Conservation (phyloP, 768 basidiomycete species). For the Hygrocybe coccinea region DNA sequence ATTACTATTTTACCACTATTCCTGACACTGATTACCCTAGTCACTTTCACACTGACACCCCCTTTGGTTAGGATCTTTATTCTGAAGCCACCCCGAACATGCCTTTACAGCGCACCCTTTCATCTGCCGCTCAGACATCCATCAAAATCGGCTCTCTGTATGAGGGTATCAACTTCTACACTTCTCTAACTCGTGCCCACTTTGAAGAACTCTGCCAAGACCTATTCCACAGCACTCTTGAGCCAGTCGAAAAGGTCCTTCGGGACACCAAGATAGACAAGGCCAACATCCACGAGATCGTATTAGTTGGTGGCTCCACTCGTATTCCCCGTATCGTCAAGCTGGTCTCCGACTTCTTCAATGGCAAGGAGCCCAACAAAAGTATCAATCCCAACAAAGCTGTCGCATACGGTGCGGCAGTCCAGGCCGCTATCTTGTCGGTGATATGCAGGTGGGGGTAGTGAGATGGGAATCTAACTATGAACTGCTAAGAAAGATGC, state of each 20-base stretch:
- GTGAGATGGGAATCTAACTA: too few species aligned
- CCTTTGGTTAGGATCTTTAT: too few species aligned
- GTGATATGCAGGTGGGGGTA: too few species aligned
- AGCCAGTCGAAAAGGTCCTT: constrained; percentile 96
- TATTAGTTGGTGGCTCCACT: constrained; percentile 96
- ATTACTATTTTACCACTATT: too few species aligned
- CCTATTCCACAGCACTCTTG: constrained; percentile 86
- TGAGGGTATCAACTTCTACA: constrained; percentile 98
- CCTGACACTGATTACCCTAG: too few species aligned
- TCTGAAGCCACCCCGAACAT: too few species aligned
- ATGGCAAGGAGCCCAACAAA: constrained; percentile 96
- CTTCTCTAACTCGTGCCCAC: constrained; percentile 92
- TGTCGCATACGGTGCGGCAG: constrained; percentile 98
- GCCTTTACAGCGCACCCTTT: constrained; percentile 96
- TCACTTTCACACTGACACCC: too few species aligned
- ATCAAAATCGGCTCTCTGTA: constrained; percentile 97
- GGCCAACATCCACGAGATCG: constrained; percentile 89
- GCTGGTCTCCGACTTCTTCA: constrained; percentile 97
- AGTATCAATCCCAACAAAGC: constrained; percentile 99
- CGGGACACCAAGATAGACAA: constrained; percentile 98
- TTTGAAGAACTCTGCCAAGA: constrained; percentile 95
- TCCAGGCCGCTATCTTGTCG: constrained; percentile 96
- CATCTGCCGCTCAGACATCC: constrained; percentile 90
- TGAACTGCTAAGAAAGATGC: too few species aligned
- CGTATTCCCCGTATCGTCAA: constrained; percentile 99